A percentile compares a stretch with the other conserved stretches of the same genome.
phyloP scores from a whole-genome alignment of 768 basidiomycete genomes.

The Antrodiella citrinella region DNA sequence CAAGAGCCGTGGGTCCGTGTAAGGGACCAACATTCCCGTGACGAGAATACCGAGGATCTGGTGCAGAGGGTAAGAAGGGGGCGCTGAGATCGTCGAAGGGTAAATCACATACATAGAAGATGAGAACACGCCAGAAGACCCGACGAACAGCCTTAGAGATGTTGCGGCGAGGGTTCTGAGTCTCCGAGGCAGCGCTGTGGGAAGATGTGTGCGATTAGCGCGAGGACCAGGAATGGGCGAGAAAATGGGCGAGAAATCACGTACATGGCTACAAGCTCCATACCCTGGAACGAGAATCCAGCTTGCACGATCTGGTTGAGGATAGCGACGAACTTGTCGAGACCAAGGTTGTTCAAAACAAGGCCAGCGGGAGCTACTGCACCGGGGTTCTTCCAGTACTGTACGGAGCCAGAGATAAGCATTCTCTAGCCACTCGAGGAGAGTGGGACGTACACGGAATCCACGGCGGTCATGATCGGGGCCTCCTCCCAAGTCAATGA shows the following conservation, averaged over 20 bases:
- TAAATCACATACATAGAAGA: slow-evolving; percentile 54
- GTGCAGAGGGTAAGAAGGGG: not conserved
- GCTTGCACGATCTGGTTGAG: slow-evolving; percentile 40
- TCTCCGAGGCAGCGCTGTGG: slow-evolving; percentile 64
- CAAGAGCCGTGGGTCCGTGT: slow-evolving; percentile 47
- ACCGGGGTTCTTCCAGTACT: slow-evolving; percentile 74
- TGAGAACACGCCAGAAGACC: slow-evolving; percentile 72
- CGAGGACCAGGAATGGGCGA: not conserved
- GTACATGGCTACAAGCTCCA: slow-evolving; percentile 68
- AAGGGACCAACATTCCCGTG: slow-evolving; percentile 76
- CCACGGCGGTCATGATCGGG: slow-evolving; percentile 60
- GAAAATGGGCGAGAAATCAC: slow-evolving; percentile 15
- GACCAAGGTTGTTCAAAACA: slow-evolving; percentile 21
- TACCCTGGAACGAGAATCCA: slow-evolving; percentile 71
- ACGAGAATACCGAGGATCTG: slow-evolving; percentile 66
- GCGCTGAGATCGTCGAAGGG: not conserved
- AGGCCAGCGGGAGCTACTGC: slow-evolving; percentile 28
- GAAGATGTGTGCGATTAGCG: too few species aligned
- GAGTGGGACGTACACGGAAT: slow-evolving; percentile 42
- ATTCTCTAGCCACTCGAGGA: too few species aligned
- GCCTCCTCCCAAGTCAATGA: slow-evolving; percentile 75
- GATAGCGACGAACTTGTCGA: slow-evolving; percentile 36
- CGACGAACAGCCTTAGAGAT: slow-evolving; percentile 68
- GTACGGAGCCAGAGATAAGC: too few species aligned
- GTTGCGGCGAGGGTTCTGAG: slow-evolving; percentile 69